Conservation (phyloP, 768 basidiomycete genomes). For the Suillus occidentalis region DNA sequence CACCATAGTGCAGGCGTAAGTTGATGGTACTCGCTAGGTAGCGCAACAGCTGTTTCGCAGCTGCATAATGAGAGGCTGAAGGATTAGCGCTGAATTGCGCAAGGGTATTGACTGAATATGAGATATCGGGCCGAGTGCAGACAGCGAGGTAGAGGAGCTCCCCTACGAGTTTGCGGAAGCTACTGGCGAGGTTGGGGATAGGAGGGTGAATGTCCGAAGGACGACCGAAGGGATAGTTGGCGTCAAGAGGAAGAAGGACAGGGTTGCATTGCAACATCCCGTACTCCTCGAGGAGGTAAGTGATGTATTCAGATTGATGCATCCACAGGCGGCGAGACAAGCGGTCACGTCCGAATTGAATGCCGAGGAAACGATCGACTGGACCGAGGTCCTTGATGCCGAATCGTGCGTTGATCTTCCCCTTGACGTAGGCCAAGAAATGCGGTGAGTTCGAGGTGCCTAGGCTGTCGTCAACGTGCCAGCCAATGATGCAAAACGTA, state of each 20-base stretch:
- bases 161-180: neutral
- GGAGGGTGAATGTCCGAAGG: neutral
- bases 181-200: neutral
- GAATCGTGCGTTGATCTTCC: neutral
- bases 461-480: neutral
- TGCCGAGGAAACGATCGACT: neutral
- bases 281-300: conserved; percentile 30
- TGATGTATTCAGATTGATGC: neutral
- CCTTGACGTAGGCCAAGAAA: neutral
- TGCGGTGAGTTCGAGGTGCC: neutral
- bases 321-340: neutral
- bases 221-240: neutral
- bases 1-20: neutral
- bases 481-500: neutral
- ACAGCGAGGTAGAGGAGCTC: neutral
- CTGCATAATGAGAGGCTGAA: neutral
- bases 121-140: neutral
- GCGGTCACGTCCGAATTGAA: neutral
- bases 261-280: conserved; percentile 20
- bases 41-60: neutral
- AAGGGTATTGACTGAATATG: neutral
- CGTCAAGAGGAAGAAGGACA: neutral
- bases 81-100: neutral
- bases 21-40: neutral
- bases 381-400: neutral